Conservation (phyloP, 1,284 basidiomycete genomes). For the Leucoagaricus sp. region DNA sequence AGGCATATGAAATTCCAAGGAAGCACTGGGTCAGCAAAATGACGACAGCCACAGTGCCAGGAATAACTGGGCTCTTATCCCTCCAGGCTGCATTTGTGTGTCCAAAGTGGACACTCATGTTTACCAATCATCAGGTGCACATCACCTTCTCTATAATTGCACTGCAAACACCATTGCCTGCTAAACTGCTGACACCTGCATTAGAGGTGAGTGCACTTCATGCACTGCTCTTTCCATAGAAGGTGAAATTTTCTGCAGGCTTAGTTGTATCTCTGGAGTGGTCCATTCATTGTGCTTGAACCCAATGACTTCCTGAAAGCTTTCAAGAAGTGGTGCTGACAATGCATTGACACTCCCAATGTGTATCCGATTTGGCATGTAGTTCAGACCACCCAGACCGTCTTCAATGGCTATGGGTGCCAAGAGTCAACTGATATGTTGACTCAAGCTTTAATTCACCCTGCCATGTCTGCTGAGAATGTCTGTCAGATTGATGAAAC, state of each 20-base stretch:
- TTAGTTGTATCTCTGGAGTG: too few species aligned
- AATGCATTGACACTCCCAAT: too few species aligned
- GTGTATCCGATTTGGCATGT: background rate
- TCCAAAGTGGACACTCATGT: constrained; percentile 14
- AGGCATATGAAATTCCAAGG: background rate
- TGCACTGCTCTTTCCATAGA: too few species aligned
- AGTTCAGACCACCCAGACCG: background rate
- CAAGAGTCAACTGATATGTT: background rate
- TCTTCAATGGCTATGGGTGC: background rate
- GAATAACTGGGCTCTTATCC: too few species aligned
- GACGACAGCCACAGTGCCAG: background rate
- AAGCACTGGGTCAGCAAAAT: background rate
- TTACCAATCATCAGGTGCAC: constrained; percentile 16
- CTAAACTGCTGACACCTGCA: too few species aligned
- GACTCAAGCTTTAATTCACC: background rate
- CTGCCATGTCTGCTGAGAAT: background rate
- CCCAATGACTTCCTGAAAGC: too few species aligned
- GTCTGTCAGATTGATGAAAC: background rate
- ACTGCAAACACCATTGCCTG: background rate
- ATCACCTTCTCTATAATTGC: constrained; percentile 14
- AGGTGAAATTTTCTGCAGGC: too few species aligned
- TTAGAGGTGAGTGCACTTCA: too few species aligned
- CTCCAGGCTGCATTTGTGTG: constrained; percentile 16
- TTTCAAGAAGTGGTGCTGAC: too few species aligned
- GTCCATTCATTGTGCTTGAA: too few species aligned